phyloP scores from a whole-genome alignment of 495 filamentous ascomycete species.

The Penicillium waksmanii region DNA sequence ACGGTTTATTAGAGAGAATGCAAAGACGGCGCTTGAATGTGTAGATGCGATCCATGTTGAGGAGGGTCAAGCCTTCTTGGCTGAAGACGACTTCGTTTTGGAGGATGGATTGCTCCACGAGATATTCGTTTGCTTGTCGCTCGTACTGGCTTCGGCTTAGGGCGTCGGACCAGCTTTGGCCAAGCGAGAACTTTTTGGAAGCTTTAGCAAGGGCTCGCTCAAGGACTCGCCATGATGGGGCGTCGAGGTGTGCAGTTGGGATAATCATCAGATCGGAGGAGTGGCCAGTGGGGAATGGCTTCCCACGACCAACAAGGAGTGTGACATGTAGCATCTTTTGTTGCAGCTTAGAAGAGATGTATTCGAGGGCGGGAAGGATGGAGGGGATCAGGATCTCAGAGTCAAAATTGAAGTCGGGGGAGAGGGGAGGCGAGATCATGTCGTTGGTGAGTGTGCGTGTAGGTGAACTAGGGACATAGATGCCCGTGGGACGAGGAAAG shows the following conservation, averaged over 20 bases:
- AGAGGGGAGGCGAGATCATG: slow-evolving; percentile 51
- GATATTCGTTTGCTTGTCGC: slow-evolving; percentile 48
- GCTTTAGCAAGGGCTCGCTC: slow-evolving; percentile 46
- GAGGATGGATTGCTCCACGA: slow-evolving; percentile 65
- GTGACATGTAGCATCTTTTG: slow-evolving; percentile 52
- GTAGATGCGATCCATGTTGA: slow-evolving; percentile 73
- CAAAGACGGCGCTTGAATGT: slow-evolving; percentile 70
- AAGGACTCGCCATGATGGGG: slow-evolving; percentile 39
- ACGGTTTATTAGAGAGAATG: slow-evolving; percentile 50
- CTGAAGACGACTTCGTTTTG: slow-evolving; percentile 74
- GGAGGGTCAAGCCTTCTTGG: slow-evolving; percentile 67
- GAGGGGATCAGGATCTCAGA: slow-evolving; percentile 45
- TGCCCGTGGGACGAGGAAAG: slow-evolving; percentile 45
- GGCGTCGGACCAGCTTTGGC: slow-evolving; percentile 48
- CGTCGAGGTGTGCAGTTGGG: slow-evolving; percentile 46
- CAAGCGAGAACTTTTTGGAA: slow-evolving; percentile 47
- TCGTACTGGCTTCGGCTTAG: slow-evolving; percentile 42
- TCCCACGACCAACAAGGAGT: slow-evolving; percentile 50
- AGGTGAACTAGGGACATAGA: slow-evolving; percentile 45
- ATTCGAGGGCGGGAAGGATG: slow-evolving; percentile 51
- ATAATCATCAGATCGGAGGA: slow-evolving; percentile 50
- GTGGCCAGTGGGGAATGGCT: slow-evolving; percentile 48
- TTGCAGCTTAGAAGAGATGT: slow-evolving; percentile 51
- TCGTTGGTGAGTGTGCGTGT: slow-evolving; percentile 42
- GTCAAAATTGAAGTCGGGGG: slow-evolving; percentile 48